These are phyloP conservation scores for Dichotomocladium elegans DNA, from an alignment of 371 early-diverging fungal species.

Conservation along the genomic window DNA sequence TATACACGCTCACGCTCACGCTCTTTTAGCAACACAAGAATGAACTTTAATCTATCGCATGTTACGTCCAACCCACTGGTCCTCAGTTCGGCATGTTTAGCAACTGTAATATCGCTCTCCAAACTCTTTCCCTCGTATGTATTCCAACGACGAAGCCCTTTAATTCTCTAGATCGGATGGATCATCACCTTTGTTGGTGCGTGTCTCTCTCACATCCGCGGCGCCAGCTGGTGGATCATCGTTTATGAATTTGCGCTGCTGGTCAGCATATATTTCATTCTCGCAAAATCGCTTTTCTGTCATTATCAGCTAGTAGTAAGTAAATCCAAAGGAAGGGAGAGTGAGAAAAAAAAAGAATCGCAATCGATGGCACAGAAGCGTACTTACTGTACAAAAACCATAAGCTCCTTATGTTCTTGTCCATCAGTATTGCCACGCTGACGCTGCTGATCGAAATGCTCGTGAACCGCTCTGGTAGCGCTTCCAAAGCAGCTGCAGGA, in stretches of 20 bases:
- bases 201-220: constrained; percentile 8
- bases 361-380: too few relatives aligned
- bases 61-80: constrained; percentile 19
- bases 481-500: constrained; percentile 44
- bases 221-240: constrained; percentile 23
- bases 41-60: constrained; percentile 19
- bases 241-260: constrained; percentile 13
- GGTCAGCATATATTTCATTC: constrained; percentile 10
- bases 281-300: constrained; percentile 5
- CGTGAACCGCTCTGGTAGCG: not conserved
- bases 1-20: not conserved
- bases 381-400: too few relatives aligned
- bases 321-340: too few relatives aligned
- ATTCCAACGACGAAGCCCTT: not conserved
- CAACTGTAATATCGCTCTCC: constrained; percentile 5
- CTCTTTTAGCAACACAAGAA: not conserved
- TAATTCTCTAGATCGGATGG: constrained; percentile 12
- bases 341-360: not conserved
- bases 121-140: not conserved
- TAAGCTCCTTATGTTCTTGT: constrained; percentile 55
- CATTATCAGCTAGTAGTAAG: constrained; percentile 17
- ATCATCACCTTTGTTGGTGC: constrained; percentile 11
- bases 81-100: constrained; percentile 10
- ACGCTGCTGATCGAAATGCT: constrained; percentile 33
- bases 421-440: constrained; percentile 50